Evolutionary conservation across 306 rosid genomes (phyloP), one percentile per base, ranked within the genome.

Genomic region (Acacia melanoxylon): DNA sequence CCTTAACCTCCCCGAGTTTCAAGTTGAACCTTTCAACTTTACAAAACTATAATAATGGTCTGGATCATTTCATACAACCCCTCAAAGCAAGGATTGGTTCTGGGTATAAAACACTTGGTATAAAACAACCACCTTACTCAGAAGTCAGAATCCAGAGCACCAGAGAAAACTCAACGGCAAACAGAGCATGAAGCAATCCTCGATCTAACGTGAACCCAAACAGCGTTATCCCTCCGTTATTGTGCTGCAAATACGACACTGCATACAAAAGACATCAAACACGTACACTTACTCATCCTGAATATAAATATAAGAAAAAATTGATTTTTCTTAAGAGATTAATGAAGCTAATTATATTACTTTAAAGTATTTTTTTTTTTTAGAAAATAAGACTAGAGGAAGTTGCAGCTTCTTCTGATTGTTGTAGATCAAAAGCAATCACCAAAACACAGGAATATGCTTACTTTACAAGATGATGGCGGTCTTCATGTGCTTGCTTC

Each of bases 111-210:
- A 4, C 25, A 27, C 40, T 69, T 58, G 37, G 8, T 80, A 89
- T 66, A 93, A 85, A 35, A 93, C 97, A 48, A 95, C 91, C 45
- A 89, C 99, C 85, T 89, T 95, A 78, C 99, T 95, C 0, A 95
- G 86, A 74, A 78, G 98, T 95, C 0, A 95, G 86, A 74, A 93
- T 89, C 99, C 98, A 95, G 31, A 95, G 83, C 13, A 95, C 96
- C 5, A 95, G 77, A 84, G 99, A 95, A 84, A 92, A 89, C 86
- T 93, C 98, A 5, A 95, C 93, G 13, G 97, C 98, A 61, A 95
- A 95, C 2, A 93, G 87, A 31, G 97, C 93, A 88, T 95, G 99
- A 72, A 95, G 98, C 91, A 93, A 77, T 79, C 99, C 97, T 17
- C 99, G 82, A 86, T 95, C 99, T 52, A 95, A 92, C 19, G 91